These are phyloP conservation scores for Ophiognomonia clavigignenti-juglandacearum DNA, from an alignment of 2,329 filamentous ascomycete species.

Conservation along the genomic window DNA sequence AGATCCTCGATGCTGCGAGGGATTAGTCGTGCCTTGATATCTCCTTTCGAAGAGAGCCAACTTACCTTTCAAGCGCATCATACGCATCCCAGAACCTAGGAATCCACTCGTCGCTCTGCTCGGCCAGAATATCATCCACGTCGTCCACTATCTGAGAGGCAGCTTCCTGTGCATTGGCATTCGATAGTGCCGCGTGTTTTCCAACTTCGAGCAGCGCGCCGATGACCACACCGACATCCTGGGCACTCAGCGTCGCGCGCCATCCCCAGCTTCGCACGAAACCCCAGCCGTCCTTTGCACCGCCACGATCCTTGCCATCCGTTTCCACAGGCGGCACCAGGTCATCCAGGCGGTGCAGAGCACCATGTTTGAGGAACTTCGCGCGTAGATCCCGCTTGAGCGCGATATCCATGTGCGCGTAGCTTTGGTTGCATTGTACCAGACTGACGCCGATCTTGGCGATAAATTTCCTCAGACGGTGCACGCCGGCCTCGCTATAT, in stretches of 20 bases:
- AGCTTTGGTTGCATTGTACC: constrained; percentile 89
- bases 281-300: constrained; percentile 87
- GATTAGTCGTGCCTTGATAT: constrained; percentile 27
- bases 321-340: constrained; percentile 77
- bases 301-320: constrained; percentile 62
- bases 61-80: constrained; percentile 65
- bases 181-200: constrained; percentile 40
- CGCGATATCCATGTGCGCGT: constrained; percentile 98
- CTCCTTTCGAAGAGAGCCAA: constrained; percentile 39
- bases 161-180: constrained; percentile 26
- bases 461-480: constrained; percentile 85
- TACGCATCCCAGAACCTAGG: constrained; percentile 67
- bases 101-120: constrained; percentile 60
- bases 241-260: constrained; percentile 88
- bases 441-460: constrained; percentile 98
- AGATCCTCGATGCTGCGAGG: constrained; percentile 65
- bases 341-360: constrained; percentile 88
- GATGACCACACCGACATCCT: constrained; percentile 89
- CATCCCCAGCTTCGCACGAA: constrained; percentile 98
- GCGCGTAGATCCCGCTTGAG: constrained; percentile 82
- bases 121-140: constrained; percentile 42
- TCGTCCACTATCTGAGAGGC: constrained; percentile 37
- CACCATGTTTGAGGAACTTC: constrained; percentile 85
- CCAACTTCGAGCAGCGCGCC: constrained; percentile 92
- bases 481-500: constrained; percentile 86